Conservation (phyloP, 2,329 filamentous ascomycete genomes). For the Dactylonectria macrodidyma region DNA sequence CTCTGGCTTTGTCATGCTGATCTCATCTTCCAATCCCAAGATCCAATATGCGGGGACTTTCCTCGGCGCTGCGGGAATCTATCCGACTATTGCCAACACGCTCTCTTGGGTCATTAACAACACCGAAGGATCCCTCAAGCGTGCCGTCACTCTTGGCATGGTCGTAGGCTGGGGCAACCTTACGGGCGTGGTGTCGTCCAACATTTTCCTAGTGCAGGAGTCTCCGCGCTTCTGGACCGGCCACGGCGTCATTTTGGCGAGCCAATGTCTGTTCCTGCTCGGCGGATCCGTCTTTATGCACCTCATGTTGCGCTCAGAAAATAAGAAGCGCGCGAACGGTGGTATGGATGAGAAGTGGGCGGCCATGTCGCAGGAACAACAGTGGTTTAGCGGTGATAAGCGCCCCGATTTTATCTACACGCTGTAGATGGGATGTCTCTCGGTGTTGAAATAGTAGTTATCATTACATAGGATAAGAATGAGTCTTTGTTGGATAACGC, state of each 20-base stretch:
- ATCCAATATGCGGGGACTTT: slow-evolving; percentile 80
- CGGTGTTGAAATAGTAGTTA: no score
- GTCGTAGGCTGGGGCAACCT: slow-evolving; percentile 85
- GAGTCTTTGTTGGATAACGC: no score
- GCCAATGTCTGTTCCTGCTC: slow-evolving; percentile 74
- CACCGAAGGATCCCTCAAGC: slow-evolving; percentile 71
- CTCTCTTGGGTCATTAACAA: slow-evolving; percentile 82
- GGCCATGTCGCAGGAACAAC: slow-evolving; percentile 68
- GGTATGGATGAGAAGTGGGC: slow-evolving; percentile 70
- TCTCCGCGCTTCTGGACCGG: slow-evolving; percentile 59
- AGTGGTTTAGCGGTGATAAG: slow-evolving; percentile 71
- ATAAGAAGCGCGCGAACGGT: slow-evolving; percentile 69
- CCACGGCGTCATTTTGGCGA: slow-evolving; percentile 75
- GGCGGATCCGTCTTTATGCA: slow-evolving; percentile 75
- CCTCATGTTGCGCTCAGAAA: slow-evolving; percentile 70
- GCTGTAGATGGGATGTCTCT: slow-evolving; percentile 20
- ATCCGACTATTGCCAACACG: slow-evolving; percentile 79
- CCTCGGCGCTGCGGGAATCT: slow-evolving; percentile 79
- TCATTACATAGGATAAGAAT: no score
- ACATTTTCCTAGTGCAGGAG: slow-evolving; percentile 69
- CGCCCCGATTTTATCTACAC: slow-evolving; percentile 55
- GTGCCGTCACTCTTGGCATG: slow-evolving; percentile 80
- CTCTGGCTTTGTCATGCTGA: slow-evolving; percentile 76
- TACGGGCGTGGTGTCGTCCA: slow-evolving; percentile 75
- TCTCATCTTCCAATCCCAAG: slow-evolving; percentile 66